Base-by-base conservation (phyloP, 371 early-diverging fungal genomes). In the Blakeslea trispora region DNA sequence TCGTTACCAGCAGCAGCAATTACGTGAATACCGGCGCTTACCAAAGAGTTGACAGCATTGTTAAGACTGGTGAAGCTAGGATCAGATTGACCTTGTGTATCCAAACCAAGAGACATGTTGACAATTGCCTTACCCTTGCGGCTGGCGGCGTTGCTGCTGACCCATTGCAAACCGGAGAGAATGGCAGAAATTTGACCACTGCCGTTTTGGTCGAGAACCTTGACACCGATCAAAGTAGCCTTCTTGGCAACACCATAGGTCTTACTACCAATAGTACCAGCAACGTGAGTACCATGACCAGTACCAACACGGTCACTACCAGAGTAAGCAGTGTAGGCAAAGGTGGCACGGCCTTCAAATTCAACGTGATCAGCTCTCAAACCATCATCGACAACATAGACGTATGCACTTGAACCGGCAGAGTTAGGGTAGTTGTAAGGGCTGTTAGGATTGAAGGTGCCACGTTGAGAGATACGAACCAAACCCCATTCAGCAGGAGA, bases 1-100 rank as follows among this genome's bases (percentile, higher is more conserved):
- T 93, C 92, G 83, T 99, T 99, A 42, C 99, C 99, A 17, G 99
- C 99, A 54, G 99, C 99, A 39, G 96, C 96, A 19, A 94, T 91
- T 77, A 97, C 95, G 69, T 85, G 75, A 22, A 98, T 80, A 63
- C 97, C 96, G 37, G 74, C 72, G 5, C 81, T 67, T 32, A 94
- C 91, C 54, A 94, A 94, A 37, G 81, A 81, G 41, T 90, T 78
- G 45, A 93, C 93, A 9, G 91, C 90, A 24, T 81, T 66, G 65
- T 96, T 91, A 56, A 97, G 78, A 14, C 91, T 81, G 57, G 83
- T 81, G 45, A 90, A 91, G 19, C 37, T 22, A 9, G 52, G 18
- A 14, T 63, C 51, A 24, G 56, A 51, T 1, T 56, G 35, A 7
- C 42, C 46, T 8, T 47, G 53, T 7, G 52, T 59, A 17, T 63